Base-by-base conservation (phyloP, 2,329 filamentous ascomycete species). In the Ceratocystiopsis brevicomis region DNA sequence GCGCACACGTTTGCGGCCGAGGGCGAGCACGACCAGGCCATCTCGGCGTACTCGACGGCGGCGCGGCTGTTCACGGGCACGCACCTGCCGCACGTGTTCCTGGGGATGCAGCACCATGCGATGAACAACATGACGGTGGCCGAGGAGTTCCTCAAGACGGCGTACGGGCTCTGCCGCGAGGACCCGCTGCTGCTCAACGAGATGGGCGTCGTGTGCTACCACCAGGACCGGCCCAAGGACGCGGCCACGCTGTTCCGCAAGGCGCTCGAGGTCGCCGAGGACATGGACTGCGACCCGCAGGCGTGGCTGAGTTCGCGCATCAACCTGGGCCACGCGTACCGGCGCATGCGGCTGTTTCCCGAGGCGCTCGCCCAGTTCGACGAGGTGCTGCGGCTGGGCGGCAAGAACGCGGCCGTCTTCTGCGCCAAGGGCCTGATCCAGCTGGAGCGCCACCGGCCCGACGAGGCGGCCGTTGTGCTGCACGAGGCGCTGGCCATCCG, bases 71-170 rank as follows among this genome's bases (percentile, higher is more conserved):
- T 98, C 61, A 93, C 95, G 66, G 90, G 90, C 36, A 96, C 88
- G 0, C 92, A 98, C 58, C 69, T 98, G 1, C 90, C 90, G 0
- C 88, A 94, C 55, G 74, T 98, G 3, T 98, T 96, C 58, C 65
- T 98, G 21, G 90, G 92, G 8, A 98, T 98, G 90, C 92, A 98
- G 59, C 92, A 98, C 60, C 78, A 96, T 40, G 85, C 88, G 16
- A 71, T 98, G 47, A 93, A 93, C 60, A 96, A 98, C 54, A 83
- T 96, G 73, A 78, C 78, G 1, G 70, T 96, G 15, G 90, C 92
- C 0, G 82, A 92, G 50, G 90, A 98, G 58, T 98, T 96, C 57
- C 72, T 96, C 38, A 86, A 84, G 53, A 86, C 85, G 3, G 87
- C 90, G 0, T 92, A 90, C 57, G 69, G 73, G 0, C 68, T 92